A percentile compares a stretch with the other conserved stretches of the same genome.
phyloP scores from a whole-genome alignment of 495 filamentous ascomycete genomes.

The Penicillium herquei region DNA sequence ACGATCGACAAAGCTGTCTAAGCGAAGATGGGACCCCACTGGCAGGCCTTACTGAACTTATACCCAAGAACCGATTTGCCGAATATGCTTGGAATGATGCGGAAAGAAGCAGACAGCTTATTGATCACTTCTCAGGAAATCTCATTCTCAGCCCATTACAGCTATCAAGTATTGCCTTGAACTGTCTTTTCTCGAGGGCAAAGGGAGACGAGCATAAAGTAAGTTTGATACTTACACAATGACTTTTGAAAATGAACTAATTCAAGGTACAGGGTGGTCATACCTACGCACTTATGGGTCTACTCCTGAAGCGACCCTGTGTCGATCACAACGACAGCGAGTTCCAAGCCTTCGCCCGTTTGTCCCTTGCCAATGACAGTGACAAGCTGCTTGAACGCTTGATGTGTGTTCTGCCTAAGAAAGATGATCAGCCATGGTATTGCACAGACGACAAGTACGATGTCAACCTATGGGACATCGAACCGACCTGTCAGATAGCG shows the following conservation, averaged over 20 bases:
- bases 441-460: background rate
- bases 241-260: background rate
- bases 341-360: background rate
- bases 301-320: background rate
- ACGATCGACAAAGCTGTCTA: background rate
- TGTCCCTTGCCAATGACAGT: slow-evolving; percentile 2
- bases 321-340: background rate
- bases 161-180: background rate
- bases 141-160: background rate
- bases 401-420: background rate
- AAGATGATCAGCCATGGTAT: background rate
- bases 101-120: background rate
- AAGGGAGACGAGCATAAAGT: no score
- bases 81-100: background rate
- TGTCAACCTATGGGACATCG: background rate
- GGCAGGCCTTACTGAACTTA: background rate
- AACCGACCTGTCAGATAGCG: background rate
- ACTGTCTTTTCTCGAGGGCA: background rate
- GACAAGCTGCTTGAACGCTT: background rate
- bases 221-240: no score
- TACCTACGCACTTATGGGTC: background rate
- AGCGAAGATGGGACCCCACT: no score
- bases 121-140: background rate
- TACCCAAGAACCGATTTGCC: background rate
- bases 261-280: background rate